Evolutionary conservation across 306 rosid genomes (phyloP).

Genomic region (Sicyos baderoa): DNA sequence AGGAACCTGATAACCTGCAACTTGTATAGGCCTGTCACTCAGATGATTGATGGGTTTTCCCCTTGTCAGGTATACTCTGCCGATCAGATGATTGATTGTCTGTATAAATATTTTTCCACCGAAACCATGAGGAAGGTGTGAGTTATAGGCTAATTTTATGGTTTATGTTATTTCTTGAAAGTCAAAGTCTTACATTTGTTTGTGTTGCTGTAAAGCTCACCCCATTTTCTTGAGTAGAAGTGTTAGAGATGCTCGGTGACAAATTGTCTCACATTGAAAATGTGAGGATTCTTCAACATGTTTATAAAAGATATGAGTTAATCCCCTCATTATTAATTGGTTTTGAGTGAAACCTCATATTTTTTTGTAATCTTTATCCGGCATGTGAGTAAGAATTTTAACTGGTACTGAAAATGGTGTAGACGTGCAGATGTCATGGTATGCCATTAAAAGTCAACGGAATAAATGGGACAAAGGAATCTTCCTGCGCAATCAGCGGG

Average conservation of each 20-base stretch:
- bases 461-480: slow-evolving; percentile 23
- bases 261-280: too few relatives aligned
- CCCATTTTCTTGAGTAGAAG: background rate
- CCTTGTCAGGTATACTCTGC: slow-evolving; percentile 49
- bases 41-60: slow-evolving; percentile 39
- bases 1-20: slow-evolving; percentile 55
- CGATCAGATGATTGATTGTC: slow-evolving; percentile 32
- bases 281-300: too few relatives aligned
- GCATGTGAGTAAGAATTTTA: slow-evolving; percentile 16
- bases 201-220: background rate
- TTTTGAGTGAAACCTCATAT: too few relatives aligned
- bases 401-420: slow-evolving; percentile 23
- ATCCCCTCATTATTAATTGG: too few relatives aligned
- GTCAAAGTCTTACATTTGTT: background rate
- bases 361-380: background rate
- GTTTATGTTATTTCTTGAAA: background rate
- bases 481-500: slow-evolving; percentile 52
- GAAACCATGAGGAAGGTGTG: background rate
- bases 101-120: background rate
- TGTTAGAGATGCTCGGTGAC: too few relatives aligned
- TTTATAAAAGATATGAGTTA: too few relatives aligned
- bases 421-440: slow-evolving; percentile 85
- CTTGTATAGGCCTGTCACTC: slow-evolving; percentile 40
- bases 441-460: slow-evolving; percentile 36
- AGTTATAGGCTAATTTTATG: background rate